These are phyloP conservation scores for Apiospora malaysiana DNA, from an alignment of 2,329 filamentous ascomycete species.

Conservation along the genomic window DNA sequence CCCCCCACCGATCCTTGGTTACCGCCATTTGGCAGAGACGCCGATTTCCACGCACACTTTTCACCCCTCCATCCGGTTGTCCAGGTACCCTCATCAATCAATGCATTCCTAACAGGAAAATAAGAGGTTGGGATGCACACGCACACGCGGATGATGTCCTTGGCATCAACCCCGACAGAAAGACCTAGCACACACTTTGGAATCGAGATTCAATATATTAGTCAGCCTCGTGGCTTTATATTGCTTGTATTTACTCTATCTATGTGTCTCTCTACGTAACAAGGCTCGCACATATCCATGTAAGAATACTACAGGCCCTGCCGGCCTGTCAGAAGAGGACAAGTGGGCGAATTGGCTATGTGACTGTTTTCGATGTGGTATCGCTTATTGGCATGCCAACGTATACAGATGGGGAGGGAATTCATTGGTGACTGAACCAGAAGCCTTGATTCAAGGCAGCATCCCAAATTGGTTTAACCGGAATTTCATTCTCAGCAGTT, in stretches of 20 bases:
- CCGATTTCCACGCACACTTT: neutral
- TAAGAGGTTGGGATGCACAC: slow-evolving; percentile 17
- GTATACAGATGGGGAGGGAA: neutral
- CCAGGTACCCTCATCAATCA: neutral
- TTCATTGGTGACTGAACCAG: neutral
- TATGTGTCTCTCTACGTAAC: neutral
- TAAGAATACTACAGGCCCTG: neutral
- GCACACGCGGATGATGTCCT: neutral
- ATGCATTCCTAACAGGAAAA: slow-evolving; percentile 13
- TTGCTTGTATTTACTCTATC: neutral
- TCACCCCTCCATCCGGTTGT: slow-evolving; percentile 4
- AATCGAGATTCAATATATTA: slow-evolving; percentile 1
- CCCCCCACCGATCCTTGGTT: slow-evolving; percentile 19
- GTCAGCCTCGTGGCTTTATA: slow-evolving; percentile 1
- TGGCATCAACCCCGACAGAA: neutral
- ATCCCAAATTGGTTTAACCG: neutral
- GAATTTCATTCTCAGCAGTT: neutral
- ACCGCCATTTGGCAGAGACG: slow-evolving; percentile 20
- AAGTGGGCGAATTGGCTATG: neutral
- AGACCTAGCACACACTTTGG: neutral
- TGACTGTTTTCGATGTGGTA: neutral
- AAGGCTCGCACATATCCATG: neutral
- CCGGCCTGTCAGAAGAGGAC: slow-evolving; percentile 9
- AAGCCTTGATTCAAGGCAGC: neutral
- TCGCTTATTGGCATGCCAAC: neutral